Evolutionary conservation across 805 yeast genomes (phyloP).

Genomic region (Saccharomycopsis olivae): DNA sequence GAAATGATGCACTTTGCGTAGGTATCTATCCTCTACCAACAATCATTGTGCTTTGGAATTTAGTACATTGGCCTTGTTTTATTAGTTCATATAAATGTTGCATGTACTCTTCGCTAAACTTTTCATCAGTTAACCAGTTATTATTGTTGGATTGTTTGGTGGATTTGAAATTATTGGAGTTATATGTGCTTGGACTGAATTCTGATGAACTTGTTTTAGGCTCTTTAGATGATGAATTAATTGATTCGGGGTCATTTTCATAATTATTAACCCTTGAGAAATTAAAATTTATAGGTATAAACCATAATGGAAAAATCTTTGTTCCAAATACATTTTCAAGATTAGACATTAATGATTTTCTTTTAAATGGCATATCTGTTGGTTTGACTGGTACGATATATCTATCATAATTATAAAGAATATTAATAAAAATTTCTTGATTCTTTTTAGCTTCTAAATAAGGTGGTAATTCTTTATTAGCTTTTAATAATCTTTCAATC

Average conservation of each 20-base stretch:
- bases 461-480: not conserved
- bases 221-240: not conserved
- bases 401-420: slow-evolving; percentile 2
- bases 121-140: slow-evolving; percentile 5
- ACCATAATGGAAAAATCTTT: slow-evolving; percentile 5
- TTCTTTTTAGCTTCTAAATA: not conserved
- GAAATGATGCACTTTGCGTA: no score
- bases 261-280: not conserved
- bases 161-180: not conserved
- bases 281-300: slow-evolving; percentile 8
- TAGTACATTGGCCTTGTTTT: slow-evolving; percentile 3
- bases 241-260: not conserved
- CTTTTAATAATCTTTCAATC: not conserved
- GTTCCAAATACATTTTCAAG: slow-evolving; percentile 11
- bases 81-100: slow-evolving; percentile 8
- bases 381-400: slow-evolving; percentile 4
- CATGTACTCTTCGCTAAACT: slow-evolving; percentile 12
- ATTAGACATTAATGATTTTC: slow-evolving; percentile 6
- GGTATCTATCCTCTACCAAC: no score
- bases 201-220: not conserved
- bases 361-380: slow-evolving; percentile 8
- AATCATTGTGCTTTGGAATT: no score
- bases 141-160: not conserved
- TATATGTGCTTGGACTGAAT: not conserved
- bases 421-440: slow-evolving; percentile 8